A percentile compares a stretch with the other conserved stretches of the same genome.
These are phyloP conservation scores for Capsicum chinense DNA, from an alignment of 257 asterid species.

Conservation along the genomic window DNA sequence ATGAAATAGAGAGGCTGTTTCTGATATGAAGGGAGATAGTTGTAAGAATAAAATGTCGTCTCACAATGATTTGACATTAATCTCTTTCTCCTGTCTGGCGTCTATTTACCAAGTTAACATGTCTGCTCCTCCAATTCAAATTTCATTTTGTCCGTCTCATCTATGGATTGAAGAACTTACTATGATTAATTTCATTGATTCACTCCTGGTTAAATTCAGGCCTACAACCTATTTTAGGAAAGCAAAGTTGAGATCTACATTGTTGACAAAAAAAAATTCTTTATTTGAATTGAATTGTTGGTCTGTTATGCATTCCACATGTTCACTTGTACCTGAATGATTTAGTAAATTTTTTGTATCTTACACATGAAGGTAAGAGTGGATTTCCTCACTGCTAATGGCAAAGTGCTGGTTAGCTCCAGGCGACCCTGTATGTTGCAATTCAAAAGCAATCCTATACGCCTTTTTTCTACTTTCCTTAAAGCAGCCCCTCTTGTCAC, in stretches of 20 bases:
- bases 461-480: constrained; percentile 63
- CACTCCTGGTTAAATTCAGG: background rate
- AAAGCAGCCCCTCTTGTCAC: constrained; percentile 71
- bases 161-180: constrained; percentile 7
- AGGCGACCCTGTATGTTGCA: constrained; percentile 77
- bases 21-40: background rate
- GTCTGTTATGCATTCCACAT: constrained; percentile 3
- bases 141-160: background rate
- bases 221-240: background rate
- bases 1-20: too few species aligned
- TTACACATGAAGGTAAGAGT: constrained; percentile 62
- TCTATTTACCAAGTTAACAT: background rate
- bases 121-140: background rate
- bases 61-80: background rate
- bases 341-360: constrained; percentile 28
- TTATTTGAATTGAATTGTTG: background rate
- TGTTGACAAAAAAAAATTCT: background rate
- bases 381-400: constrained; percentile 70
- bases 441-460: constrained; percentile 72
- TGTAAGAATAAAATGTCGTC: constrained; percentile 20
- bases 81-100: background rate
- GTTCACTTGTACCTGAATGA: background rate
- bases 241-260: background rate
- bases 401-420: constrained; percentile 57
- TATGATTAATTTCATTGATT: background rate